Conservation (phyloP, 1,284 basidiomycete species). For the Pyrrhoderma noxium region DNA sequence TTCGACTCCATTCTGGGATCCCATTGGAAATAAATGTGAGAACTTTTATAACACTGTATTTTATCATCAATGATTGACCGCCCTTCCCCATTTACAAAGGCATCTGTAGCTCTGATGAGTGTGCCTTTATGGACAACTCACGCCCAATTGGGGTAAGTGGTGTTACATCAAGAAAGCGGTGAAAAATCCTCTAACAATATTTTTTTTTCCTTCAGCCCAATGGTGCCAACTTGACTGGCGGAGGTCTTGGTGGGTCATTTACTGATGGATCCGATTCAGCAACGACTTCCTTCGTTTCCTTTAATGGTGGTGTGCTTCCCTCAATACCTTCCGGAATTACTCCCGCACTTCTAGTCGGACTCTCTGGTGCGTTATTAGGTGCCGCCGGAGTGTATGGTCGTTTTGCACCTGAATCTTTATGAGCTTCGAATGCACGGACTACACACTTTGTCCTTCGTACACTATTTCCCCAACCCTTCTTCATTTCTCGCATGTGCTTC, state of each 20-base stretch:
- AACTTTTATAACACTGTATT: too few relatives aligned
- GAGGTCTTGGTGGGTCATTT: slow-evolving; percentile 36
- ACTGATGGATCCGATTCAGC: slow-evolving; percentile 23
- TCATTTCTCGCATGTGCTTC: too few relatives aligned
- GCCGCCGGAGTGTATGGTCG: slow-evolving; percentile 23
- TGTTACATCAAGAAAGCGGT: neutral
- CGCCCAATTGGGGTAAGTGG: slow-evolving; percentile 58
- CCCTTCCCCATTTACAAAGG: slow-evolving; percentile 22
- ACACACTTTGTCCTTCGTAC: too few relatives aligned
- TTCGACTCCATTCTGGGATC: slow-evolving; percentile 76
- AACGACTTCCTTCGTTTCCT: slow-evolving; percentile 37
- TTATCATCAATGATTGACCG: too few relatives aligned
- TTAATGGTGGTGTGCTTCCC: slow-evolving; percentile 35
- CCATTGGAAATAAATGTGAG: slow-evolving; percentile 46
- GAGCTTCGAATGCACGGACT: too few relatives aligned
- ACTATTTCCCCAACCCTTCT: too few relatives aligned
- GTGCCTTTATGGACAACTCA: slow-evolving; percentile 56
- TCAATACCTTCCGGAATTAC: slow-evolving; percentile 28
- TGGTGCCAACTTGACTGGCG: slow-evolving; percentile 62
- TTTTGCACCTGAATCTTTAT: neutral
- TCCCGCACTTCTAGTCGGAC: slow-evolving; percentile 28
- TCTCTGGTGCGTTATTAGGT: slow-evolving; percentile 28
- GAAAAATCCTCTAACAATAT: neutral
- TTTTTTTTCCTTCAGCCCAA: slow-evolving; percentile 42
- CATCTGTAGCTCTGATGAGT: slow-evolving; percentile 47